Evolutionary conservation across 495 filamentous ascomycete species (phyloP).

Genomic region (Podospora pseudoanserina): DNA sequence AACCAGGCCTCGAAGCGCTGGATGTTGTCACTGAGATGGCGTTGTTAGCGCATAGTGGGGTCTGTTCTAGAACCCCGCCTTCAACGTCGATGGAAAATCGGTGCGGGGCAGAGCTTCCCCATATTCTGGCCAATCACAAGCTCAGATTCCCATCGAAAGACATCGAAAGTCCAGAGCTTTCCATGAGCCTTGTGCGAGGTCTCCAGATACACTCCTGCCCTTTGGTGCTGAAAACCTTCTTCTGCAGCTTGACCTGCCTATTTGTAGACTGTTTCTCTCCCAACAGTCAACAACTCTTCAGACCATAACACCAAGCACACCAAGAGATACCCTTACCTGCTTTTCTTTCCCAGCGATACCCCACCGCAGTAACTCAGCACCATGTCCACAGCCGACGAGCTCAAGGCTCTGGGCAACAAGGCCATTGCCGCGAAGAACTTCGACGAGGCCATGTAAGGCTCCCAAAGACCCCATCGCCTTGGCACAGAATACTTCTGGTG

Average conservation of each 20-base stretch:
- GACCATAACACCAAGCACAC: not conserved
- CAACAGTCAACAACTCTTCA: not conserved
- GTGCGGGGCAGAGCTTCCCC: constrained; percentile 24
- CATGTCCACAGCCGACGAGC: constrained; percentile 55
- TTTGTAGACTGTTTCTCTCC: not conserved
- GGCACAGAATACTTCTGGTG: not conserved
- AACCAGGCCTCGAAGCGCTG: too few relatives aligned
- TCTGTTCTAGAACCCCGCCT: constrained; percentile 8
- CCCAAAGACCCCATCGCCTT: constrained; percentile 22
- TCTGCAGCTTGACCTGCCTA: constrained; percentile 5
- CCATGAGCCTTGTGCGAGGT: constrained; percentile 20
- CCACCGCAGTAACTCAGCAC: constrained; percentile 5
- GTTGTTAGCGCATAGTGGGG: constrained; percentile 17
- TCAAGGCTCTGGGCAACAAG: constrained; percentile 97
- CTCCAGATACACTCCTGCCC: not conserved
- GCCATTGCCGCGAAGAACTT: constrained; percentile 97
- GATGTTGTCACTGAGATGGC: not conserved
- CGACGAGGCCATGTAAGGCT: constrained; percentile 84
- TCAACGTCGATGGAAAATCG: constrained; percentile 3
- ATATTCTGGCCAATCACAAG: constrained; percentile 23
- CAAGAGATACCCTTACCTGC: constrained; percentile 1
- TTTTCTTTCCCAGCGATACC: not conserved
- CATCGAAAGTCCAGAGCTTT: constrained; percentile 37
- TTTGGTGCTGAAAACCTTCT: constrained; percentile 19
- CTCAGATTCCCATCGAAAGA: constrained; percentile 29